Conservation (phyloP, 495 filamentous ascomycete species). For the Penicillium goetzii region DNA sequence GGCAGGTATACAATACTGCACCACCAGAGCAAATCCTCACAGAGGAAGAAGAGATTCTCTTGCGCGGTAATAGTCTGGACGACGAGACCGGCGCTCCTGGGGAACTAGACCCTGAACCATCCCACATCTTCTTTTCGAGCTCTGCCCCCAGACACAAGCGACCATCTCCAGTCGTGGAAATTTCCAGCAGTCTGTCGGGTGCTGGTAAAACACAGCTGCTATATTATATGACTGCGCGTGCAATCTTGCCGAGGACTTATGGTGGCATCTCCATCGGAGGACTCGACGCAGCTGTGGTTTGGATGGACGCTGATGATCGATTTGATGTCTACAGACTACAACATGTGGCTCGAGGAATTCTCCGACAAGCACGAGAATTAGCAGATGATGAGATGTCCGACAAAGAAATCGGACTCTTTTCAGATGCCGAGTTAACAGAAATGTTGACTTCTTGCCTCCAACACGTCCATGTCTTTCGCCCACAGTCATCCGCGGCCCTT, state of each 20-base stretch:
- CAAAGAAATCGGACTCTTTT: slow-evolving; percentile 7
- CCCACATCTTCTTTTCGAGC: slow-evolving; percentile 18
- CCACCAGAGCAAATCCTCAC: background rate
- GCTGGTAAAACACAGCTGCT: slow-evolving; percentile 70
- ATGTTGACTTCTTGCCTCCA: slow-evolving; percentile 44
- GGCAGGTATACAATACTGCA: slow-evolving; percentile 4
- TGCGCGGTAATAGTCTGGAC: background rate
- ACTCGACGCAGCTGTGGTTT: slow-evolving; percentile 61
- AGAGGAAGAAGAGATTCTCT: slow-evolving; percentile 30
- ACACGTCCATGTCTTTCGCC: slow-evolving; percentile 59
- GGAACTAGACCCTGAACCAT: slow-evolving; percentile 9
- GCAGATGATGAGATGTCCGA: background rate
- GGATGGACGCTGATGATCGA: slow-evolving; percentile 70
- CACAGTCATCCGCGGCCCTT: slow-evolving; percentile 55
- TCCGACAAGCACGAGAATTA: slow-evolving; percentile 21
- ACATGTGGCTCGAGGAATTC: slow-evolving; percentile 38
- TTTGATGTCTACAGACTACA: slow-evolving; percentile 66
- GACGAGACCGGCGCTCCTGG: background rate
- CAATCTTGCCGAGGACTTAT: slow-evolving; percentile 56
- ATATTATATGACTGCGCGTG: slow-evolving; percentile 65
- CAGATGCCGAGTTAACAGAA: slow-evolving; percentile 28
- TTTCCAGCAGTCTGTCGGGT: slow-evolving; percentile 56
- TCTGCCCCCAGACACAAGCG: slow-evolving; percentile 26
- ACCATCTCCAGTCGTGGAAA: slow-evolving; percentile 56
- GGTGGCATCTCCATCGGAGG: slow-evolving; percentile 43